Conservation (phyloP, 2,329 filamentous ascomycete genomes). For the Fusarium ambrosium region DNA sequence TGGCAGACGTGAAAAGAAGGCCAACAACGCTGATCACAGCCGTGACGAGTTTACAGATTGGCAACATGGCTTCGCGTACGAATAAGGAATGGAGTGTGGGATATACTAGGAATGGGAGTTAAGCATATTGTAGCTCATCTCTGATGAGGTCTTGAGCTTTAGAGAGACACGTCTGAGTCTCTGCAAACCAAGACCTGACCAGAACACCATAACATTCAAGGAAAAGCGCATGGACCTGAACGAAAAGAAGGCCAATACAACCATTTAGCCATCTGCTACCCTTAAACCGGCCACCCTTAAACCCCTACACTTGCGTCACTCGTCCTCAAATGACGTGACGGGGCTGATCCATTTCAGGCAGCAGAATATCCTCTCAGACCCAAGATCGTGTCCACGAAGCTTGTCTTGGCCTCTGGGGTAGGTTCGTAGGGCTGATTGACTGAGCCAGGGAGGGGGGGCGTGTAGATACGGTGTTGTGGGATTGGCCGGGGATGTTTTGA, state of each 20-base stretch:
- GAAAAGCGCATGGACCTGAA: not conserved
- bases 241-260: no score
- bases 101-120: not conserved
- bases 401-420: not conserved
- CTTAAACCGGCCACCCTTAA: not conserved
- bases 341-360: not conserved
- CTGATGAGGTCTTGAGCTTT: no score
- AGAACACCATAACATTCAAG: not conserved
- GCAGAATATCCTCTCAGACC: not conserved
- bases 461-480: not conserved
- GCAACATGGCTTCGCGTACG: not conserved
- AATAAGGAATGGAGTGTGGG: no score
- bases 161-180: no score
- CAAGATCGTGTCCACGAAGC: not conserved
- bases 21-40: not conserved
- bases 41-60: not conserved
- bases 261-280: no score
- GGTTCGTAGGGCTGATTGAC: slow-evolving; percentile 6
- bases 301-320: not conserved
- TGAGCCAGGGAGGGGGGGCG: not conserved
- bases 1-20: not conserved
- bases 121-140: not conserved
- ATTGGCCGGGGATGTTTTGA: not conserved
- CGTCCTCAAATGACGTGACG: not conserved
- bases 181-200: not conserved